Percentiles rank a stretch among this genome's conserved stretches.
These are phyloP conservation scores for Candida yuanshanica DNA, from an alignment of 805 yeast species.

Conservation along the genomic window DNA sequence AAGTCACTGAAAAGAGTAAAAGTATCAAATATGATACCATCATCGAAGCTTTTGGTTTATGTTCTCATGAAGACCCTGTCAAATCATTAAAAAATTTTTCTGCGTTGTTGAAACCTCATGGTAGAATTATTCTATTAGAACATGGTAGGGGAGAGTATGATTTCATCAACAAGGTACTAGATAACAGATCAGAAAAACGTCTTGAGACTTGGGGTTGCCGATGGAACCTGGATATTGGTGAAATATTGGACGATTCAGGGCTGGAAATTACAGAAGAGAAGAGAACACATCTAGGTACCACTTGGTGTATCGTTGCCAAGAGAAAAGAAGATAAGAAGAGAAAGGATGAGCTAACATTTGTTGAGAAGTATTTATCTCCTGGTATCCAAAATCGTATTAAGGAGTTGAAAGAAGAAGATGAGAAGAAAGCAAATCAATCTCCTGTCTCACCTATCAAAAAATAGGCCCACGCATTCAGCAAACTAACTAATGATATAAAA, in stretches of 20 bases:
- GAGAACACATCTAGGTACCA: conserved; percentile 85
- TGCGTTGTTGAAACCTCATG: conserved; percentile 75
- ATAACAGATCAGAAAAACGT: conserved; percentile 76
- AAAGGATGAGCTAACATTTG: conserved; percentile 40
- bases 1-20: conserved; percentile 21
- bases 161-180: conserved; percentile 73
- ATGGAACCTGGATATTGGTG: conserved; percentile 94
- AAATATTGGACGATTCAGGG: conserved; percentile 76
- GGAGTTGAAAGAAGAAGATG: conserved; percentile 13
- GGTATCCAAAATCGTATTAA: conserved; percentile 26
- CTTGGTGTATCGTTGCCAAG: conserved; percentile 80
- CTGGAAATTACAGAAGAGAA: conserved; percentile 75
- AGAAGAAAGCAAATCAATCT: neutral
- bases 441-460: neutral
- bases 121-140: conserved; percentile 80
- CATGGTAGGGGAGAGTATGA: conserved; percentile 87
- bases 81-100: conserved; percentile 71
- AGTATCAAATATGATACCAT: conserved; percentile 79
- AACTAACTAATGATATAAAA: too few species aligned
- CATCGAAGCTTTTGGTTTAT: conserved; percentile 89
- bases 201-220: conserved; percentile 94
- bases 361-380: conserved; percentile 43
- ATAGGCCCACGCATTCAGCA: too few species aligned
- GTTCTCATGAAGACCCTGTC: conserved; percentile 94
- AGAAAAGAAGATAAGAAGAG: conserved; percentile 58